Evolutionary conservation across 768 basidiomycete genomes (phyloP), one percentile per base, ranked within the genome.

Genomic region (Mycena venus): DNA sequence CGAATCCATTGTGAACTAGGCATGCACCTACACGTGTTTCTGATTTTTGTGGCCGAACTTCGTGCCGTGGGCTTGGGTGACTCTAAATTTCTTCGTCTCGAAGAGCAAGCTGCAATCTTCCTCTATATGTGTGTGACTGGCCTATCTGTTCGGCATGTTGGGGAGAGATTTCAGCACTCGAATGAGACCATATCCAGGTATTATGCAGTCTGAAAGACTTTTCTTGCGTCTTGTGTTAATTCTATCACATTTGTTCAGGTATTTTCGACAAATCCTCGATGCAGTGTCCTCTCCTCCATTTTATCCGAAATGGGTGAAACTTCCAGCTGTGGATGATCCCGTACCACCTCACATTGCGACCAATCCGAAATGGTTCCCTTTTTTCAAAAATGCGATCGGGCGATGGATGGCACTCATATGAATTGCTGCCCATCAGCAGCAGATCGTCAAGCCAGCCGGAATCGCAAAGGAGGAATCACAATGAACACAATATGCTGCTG

Each of bases 371-470:
- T 79, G 82, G 59, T 85, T 64, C 67, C 86, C 83, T 0, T 86
- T 73, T 65, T 85, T 87, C 63, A 49, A 69, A 32, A 70, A 79
- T 36, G 79, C 80, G 23, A 62, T 80, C 49, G 82, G 82, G 80
- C 83, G 0, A 80, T 87, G 66, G 84, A 86, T 78, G 83, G 86
- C 3, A 81, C 84, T 0, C 80, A 84, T 47, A 77, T 85, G 31
- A 63, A 74, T 72, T 78, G 76, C 3, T 78, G 62, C 34, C 75
- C 76, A 1, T 42, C 79, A 11, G 71, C 63, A 29, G 74, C 15
- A 23, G 78, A 78, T 34, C 66, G 68, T 38, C 25, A 72, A 10
- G 38, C 44, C 3, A 66, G 65, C 40, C 70, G 76, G 6, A 79
- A 83, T 68, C 75, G 72, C 11, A 83, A 82, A 51, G 80, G 82